Conservation (phyloP, 257 asterid genomes). For the Nyctanthes arbortristis region DNA sequence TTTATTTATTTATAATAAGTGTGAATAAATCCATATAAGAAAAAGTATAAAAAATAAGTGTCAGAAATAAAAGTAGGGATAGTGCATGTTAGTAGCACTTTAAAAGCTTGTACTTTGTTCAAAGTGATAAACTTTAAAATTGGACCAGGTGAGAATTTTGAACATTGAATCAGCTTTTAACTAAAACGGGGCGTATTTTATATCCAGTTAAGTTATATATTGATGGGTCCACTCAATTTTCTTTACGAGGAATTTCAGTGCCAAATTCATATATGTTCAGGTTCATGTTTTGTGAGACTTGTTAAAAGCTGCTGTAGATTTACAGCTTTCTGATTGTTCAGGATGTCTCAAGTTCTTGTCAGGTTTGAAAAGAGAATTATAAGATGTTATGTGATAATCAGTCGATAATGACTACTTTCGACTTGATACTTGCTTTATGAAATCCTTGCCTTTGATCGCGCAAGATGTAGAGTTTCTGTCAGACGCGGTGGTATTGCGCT, state of each 20-base stretch:
- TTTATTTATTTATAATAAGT: neutral
- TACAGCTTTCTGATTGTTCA: neutral
- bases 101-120: neutral
- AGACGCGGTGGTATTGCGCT: no score
- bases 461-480: no score
- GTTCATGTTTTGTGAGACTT: neutral
- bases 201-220: conserved; percentile 1
- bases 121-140: neutral
- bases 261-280: neutral
- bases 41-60: neutral
- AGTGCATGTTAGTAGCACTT: conserved; percentile 1
- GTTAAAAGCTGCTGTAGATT: neutral
- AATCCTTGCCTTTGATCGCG: no score
- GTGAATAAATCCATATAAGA: neutral
- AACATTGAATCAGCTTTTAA: neutral
- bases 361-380: no score
- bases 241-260: neutral
- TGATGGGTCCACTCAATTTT: neutral
- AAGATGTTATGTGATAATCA: no score
- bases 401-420: no score
- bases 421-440: no score
- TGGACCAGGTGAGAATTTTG: neutral
- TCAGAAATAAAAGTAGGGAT: neutral
- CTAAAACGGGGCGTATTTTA: neutral
- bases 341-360: no score